Evolutionary conservation across 2,329 filamentous ascomycete species (phyloP).

Genomic region (Leptodontidium sp.): DNA sequence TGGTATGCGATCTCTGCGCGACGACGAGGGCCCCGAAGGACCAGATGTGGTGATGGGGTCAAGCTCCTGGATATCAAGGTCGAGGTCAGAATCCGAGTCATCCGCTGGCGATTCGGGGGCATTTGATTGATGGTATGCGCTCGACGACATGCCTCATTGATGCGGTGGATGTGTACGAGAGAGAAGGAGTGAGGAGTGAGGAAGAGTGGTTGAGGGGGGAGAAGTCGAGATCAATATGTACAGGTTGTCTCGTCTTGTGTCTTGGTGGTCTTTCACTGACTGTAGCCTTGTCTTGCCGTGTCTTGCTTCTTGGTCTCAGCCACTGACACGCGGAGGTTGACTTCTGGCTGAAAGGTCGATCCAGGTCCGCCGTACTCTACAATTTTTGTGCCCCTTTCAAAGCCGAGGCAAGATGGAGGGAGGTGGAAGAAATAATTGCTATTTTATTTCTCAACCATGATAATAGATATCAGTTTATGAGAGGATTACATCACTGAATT

Average conservation of each 20-base stretch:
- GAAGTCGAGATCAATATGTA: constrained; percentile 2
- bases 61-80: constrained; percentile 81
- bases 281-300: constrained; percentile 36
- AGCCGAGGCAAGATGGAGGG: not conserved
- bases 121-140: constrained; percentile 46
- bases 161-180: constrained; percentile 37
- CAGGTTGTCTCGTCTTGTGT: constrained; percentile 2
- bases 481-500: not conserved
- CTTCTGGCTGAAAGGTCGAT: constrained; percentile 6
- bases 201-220: not conserved
- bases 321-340: constrained; percentile 31
- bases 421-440: no score
- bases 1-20: constrained; percentile 42
- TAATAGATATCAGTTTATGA: no score
- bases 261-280: constrained; percentile 24
- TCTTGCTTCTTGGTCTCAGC: constrained; percentile 32
- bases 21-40: constrained; percentile 39
- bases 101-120: constrained; percentile 67
- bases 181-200: not conserved
- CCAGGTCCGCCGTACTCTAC: not conserved
- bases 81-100: constrained; percentile 80
- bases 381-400: not conserved
- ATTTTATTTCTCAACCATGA: no score
- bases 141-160: constrained; percentile 50
- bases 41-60: constrained; percentile 61